Evolutionary conservation across 1,139 yeast species (phyloP), one percentile per base, ranked within the genome.

Genomic region (Chernovozyma sophiae-reginae): DNA sequence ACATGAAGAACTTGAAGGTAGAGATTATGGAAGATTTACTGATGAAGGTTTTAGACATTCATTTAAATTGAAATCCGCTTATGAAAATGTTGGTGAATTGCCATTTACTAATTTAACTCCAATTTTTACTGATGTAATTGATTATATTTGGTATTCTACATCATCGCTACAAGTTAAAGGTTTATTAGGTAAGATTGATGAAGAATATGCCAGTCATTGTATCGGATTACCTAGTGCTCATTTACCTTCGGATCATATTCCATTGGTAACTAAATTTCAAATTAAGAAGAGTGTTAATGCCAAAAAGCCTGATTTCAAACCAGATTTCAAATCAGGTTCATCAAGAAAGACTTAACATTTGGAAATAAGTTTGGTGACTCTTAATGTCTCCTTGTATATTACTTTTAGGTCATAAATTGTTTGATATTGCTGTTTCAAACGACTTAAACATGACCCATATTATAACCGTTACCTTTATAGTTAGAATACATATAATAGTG

Each of bases 61-160:
- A 37, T 81, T 92, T 61, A 77, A 86, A 46, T 69, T 94, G 60
- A 86, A 81, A 59, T 85, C 96, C 4, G 87, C 96, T 6, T 94
- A 94, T 59, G 81, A 81, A 32, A 72, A 77, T 41, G 74, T 90
- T 50, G 94, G 92, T 17, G 97, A 90, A 61, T 73, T 94, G 46
- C 95, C 97, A 32, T 90, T 90, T 58, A 92, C 98, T 12, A 94
- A 92, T 61, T 83, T 82, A 59, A 81, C 97, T 0, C 98, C 99
- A 25, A 79, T 84, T 31, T 94, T 92, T 63, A 87, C 95, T 3
- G 90, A 89, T 51, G 90, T 82, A 31, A 87, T 94, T 62, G 99
- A 94, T 63, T 92, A 92, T 58, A 82, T 94, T 43, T 94, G 97
- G 96, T 89, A 86, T 60, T 77, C 96, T 2, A 83, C 96, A 12